These are phyloP conservation scores for Phytophthora sp. DNA, from an alignment of 352 stramenopile species.

Conservation along the genomic window DNA sequence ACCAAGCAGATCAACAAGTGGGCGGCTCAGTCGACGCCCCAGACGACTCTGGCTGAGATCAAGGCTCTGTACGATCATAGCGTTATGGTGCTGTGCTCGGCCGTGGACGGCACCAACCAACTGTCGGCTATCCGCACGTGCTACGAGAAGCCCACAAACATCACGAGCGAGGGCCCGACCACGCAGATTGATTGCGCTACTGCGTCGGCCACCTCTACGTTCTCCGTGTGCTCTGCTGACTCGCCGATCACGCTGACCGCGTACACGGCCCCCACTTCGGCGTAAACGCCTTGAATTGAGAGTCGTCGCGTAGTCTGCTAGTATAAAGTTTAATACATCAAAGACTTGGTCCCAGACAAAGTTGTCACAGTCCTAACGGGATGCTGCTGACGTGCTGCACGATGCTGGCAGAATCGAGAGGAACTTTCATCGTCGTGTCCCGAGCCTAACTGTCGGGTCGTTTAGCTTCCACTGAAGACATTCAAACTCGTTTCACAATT, in stretches of 20 bases:
- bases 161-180: constrained; percentile 47
- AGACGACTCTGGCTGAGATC: constrained; percentile 52
- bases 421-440: constrained; percentile 14
- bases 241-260: constrained; percentile 51
- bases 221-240: constrained; percentile 49
- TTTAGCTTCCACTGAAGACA: neutral
- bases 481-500: constrained; percentile 21
- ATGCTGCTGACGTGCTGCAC: no score
- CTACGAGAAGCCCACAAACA: constrained; percentile 51
- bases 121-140: constrained; percentile 76
- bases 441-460: constrained; percentile 22
- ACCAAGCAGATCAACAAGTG: constrained; percentile 69
- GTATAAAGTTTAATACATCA: constrained; percentile 22
- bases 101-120: constrained; percentile 55
- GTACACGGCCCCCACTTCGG: constrained; percentile 44
- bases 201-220: constrained; percentile 26
- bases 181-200: constrained; percentile 58
- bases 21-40: constrained; percentile 36
- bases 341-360: neutral
- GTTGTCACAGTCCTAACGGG: constrained; percentile 4
- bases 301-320: constrained; percentile 8
- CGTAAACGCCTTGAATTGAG: constrained; percentile 5
- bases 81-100: constrained; percentile 75
- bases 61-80: constrained; percentile 63
- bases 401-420: neutral